Conservation (phyloP, 441 rosid species). For the Bruguiera hainesii region DNA sequence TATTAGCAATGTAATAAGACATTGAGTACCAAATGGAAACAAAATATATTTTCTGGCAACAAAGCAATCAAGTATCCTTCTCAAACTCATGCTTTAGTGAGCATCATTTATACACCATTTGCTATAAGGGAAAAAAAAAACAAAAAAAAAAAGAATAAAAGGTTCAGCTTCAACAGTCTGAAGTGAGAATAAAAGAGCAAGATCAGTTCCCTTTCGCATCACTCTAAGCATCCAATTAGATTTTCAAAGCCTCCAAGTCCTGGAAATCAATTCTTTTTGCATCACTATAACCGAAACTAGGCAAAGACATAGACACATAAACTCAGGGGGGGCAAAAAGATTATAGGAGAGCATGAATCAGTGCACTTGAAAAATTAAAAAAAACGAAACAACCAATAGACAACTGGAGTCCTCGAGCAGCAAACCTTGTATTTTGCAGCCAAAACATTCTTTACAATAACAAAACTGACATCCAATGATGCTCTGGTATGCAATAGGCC, state of each 20-base stretch:
- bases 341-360: neutral
- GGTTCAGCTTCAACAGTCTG: neutral
- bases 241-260: slow-evolving; percentile 2
- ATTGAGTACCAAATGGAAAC: neutral
- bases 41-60: neutral
- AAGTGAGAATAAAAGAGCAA: neutral
- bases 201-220: too few species aligned
- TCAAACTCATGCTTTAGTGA: neutral
- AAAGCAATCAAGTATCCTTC: neutral
- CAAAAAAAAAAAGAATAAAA: neutral
- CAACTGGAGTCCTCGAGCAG: slow-evolving; percentile 20
- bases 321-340: neutral
- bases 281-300: neutral
- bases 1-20: neutral
- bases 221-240: neutral
- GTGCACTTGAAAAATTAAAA: neutral
- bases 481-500: slow-evolving; percentile 62
- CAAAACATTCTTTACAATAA: slow-evolving; percentile 87
- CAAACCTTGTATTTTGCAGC: slow-evolving; percentile 95
- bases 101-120: neutral
- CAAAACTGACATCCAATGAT: slow-evolving; percentile 77
- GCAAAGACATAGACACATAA: neutral
- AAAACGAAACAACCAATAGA: neutral
- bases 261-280: neutral
- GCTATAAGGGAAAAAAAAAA: neutral